Evolutionary conservation across 352 stramenopile genomes (phyloP), one percentile per base, ranked within the genome.

Genomic region (Plasmopara muralis): DNA sequence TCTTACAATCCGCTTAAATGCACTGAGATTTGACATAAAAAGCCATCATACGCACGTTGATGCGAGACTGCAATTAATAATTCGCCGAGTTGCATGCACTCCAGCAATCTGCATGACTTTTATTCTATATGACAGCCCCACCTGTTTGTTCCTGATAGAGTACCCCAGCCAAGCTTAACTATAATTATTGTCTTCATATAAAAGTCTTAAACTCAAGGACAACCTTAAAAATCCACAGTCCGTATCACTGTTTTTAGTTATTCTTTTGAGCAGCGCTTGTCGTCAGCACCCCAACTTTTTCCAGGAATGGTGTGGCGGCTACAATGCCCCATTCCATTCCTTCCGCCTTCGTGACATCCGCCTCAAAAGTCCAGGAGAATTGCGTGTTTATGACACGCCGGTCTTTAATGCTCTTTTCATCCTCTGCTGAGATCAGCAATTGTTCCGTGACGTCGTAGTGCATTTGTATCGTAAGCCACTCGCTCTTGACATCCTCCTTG

Each of bases 341-440:
- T 0, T 66, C 61, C 0, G 65, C 40, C 0, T 62, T 54, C 8
- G 62, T 82, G 40, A 86, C 72, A 37, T 76, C 66, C 4, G 72
- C 65, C 55, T 80, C 72, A 37, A 85, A 85, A 8, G 70, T 78
- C 74, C 74, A 85, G 44, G 33, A 43, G 53, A 85, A 83, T 30
- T 52, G 40, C 44, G 70, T 82, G 38, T 83, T 69, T 9, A 81
- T 64, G 1, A 49, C 71, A 40, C 61, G 59, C 53, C 60, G 57
- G 51, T 82, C 72, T 13, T 78, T 62, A 40, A 85, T 79, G 6
- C 52, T 50, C 2, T 58, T 14, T 52, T 53, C 53, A 1, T 56
- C 54, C 13, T 53, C 43, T 1, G 53, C 41, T 8, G 15, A 47
- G 0, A 72, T 12, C 18, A 66, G 34, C 31, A 83, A 47, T 44